phyloP scores from a whole-genome alignment of 2,329 filamentous ascomycete genomes.

The Cryphonectria parasitica region DNA sequence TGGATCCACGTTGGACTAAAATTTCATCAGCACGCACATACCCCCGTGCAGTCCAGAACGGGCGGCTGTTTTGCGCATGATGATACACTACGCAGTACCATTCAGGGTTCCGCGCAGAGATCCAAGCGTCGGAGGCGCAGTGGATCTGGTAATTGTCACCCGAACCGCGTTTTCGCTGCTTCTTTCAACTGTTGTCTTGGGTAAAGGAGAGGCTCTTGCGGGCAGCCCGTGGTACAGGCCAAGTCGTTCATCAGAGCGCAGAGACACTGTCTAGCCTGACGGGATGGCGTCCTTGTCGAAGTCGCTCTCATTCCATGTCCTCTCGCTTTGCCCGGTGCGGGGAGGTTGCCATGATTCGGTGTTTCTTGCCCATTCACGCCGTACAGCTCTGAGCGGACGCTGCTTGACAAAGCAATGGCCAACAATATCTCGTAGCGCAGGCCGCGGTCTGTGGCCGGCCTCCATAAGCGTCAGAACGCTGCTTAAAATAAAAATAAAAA shows the following conservation, averaged over 20 bases:
- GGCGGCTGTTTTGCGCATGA: slow-evolving; percentile 19
- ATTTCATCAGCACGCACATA: slow-evolving; percentile 40
- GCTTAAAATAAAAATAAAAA: slow-evolving; percentile 22
- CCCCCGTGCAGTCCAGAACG: slow-evolving; percentile 23
- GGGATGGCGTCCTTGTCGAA: slow-evolving; percentile 12
- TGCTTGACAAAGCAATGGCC: slow-evolving; percentile 26
- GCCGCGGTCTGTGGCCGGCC: slow-evolving; percentile 22
- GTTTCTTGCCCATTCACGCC: slow-evolving; percentile 18
- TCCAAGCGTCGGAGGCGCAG: background rate
- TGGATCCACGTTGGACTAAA: slow-evolving; percentile 47
- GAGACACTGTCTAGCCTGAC: slow-evolving; percentile 26
- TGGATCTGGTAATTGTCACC: slow-evolving; percentile 14
- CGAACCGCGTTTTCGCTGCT: background rate
- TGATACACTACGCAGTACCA: background rate
- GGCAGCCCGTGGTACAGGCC: slow-evolving; percentile 19
- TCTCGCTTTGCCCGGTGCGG: slow-evolving; percentile 20
- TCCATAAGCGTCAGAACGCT: slow-evolving; percentile 22
- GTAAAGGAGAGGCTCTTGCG: slow-evolving; percentile 20
- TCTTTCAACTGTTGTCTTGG: slow-evolving; percentile 16
- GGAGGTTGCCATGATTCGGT: slow-evolving; percentile 19
- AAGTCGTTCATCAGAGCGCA: slow-evolving; percentile 26
- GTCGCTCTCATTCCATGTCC: slow-evolving; percentile 14
- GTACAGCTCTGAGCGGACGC: slow-evolving; percentile 16
- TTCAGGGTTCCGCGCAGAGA: slow-evolving; percentile 8
- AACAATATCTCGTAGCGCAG: slow-evolving; percentile 26